Evolutionary conservation across 306 rosid species (phyloP), one percentile per base, ranked within the genome.

Genomic region (Trichosanthes cucumerina): DNA sequence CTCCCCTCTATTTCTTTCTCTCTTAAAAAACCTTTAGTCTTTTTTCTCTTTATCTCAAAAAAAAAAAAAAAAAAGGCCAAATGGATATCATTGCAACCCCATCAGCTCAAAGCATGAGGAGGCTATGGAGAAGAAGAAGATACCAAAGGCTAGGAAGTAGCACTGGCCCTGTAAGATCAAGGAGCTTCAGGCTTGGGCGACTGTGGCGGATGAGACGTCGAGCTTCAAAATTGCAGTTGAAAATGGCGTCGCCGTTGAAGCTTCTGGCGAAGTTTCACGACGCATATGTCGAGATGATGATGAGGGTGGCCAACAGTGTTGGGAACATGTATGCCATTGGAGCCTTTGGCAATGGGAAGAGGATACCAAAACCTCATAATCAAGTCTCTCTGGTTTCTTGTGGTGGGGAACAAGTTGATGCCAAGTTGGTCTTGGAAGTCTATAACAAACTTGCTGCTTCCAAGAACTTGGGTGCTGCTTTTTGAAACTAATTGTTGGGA

Each of bases 111-210:
- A 73, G 63, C 79, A n/a, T 83, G 84, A 85, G 74, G 82, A 85
- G 84, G 84, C 73, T 52, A 53, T 83, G 85, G 85, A 83, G 84
- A 50, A 85, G 87, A 39, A 87, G 78, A 73, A 79, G 77, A 68
- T 85, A 85, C 65, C 84, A 77, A 43, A 85, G 79, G 75, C 68
- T 87, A 57, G 52, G 63, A 54, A 76, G 50, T 10, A 81, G 62
- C 3, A 33, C 7, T 36, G 46, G 14, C 47, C 7, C 24, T n/a
- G 1, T 15, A 34, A 64, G 72, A 18, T 64, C 26, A 15, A 84
- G 70, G 80, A 86, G 85, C 81, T 47, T 78, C 59, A 66, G 28
- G 62, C 24, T 83, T 23, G 49, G 65, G 0, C 80, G 78, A 65
- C 78, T 83, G 5, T 79, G 80, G 64, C 28, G 10, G 5, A 54